Percentiles rank a stretch among this genome's conserved stretches.
Evolutionary conservation across 176 grass and related monocot species (phyloP).

Genomic region (Chrysopogon serrulatus): DNA sequence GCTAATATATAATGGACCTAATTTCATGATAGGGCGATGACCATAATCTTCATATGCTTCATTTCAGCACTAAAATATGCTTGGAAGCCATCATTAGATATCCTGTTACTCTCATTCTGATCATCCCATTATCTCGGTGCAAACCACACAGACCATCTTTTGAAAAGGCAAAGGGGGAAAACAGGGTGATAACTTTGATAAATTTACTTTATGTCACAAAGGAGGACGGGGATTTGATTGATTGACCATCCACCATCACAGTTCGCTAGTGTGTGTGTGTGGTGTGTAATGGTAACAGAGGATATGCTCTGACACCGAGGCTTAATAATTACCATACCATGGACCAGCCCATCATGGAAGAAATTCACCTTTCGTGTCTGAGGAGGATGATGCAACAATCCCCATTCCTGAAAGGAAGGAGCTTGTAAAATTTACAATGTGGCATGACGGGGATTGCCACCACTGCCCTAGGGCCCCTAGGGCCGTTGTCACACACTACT

Average conservation of each 20-base stretch:
- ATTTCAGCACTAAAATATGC: slow-evolving; percentile 7
- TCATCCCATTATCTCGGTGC: slow-evolving; percentile 27
- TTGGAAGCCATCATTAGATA: slow-evolving; percentile 1
- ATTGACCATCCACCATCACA: background rate
- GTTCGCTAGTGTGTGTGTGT: background rate
- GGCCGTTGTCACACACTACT: background rate
- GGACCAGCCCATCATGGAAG: background rate
- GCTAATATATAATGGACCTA: background rate
- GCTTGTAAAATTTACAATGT: background rate
- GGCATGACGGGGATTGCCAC: background rate
- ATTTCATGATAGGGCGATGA: background rate
- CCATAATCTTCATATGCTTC: background rate
- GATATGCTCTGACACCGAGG: background rate
- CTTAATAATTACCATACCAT: background rate
- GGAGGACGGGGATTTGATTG: background rate
- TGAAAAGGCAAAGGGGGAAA: background rate
- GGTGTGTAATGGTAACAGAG: background rate
- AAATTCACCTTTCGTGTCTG: background rate
- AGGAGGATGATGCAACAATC: background rate
- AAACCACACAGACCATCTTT: slow-evolving; percentile 16
- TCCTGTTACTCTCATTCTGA: slow-evolving; percentile 10
- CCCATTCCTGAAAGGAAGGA: background rate
- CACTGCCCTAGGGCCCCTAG: background rate
- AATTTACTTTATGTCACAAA: slow-evolving; percentile 2
- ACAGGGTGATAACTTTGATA: background rate